phyloP scores from a whole-genome alignment of 768 basidiomycete genomes.

The Rhizopogon vesiculosus region DNA sequence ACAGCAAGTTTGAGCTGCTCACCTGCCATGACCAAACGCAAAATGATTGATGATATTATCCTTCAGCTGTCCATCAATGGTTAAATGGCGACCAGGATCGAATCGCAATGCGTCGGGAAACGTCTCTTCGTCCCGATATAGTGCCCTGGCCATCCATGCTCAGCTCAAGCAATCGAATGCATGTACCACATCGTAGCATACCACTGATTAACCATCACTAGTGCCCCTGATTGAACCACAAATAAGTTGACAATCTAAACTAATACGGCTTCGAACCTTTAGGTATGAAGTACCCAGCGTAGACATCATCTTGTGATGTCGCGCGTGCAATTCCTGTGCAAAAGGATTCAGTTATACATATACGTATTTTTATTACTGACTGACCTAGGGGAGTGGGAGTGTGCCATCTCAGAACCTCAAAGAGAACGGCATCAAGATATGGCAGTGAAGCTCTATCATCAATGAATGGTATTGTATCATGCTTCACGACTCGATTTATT shows the following conservation, averaged over 20 bases:
- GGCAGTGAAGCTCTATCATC: slow-evolving; percentile 1
- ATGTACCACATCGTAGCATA: too few species aligned
- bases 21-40: too few species aligned
- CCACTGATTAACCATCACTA: too few species aligned
- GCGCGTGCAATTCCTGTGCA: too few species aligned
- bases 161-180: too few species aligned
- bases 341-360: too few species aligned
- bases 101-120: not conserved
- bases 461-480: slow-evolving; percentile 11
- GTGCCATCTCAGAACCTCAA: slow-evolving; percentile 1
- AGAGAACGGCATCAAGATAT: slow-evolving; percentile 6
- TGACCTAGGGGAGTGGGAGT: not conserved
- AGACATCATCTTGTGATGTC: slow-evolving; percentile 49
- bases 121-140: not conserved
- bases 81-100: not conserved
- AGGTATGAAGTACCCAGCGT: slow-evolving; percentile 56
- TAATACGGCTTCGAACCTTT: slow-evolving; percentile 39
- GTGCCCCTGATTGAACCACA: too few species aligned
- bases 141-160: not conserved
- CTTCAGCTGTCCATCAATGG: not conserved
- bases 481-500: slow-evolving; percentile 20
- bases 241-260: too few species aligned
- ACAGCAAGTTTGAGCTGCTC: too few species aligned
- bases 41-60: not conserved
- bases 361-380: too few species aligned